phyloP scores from a whole-genome alignment of 176 grass and related monocot species.

The Phoenix roebelenii region DNA sequence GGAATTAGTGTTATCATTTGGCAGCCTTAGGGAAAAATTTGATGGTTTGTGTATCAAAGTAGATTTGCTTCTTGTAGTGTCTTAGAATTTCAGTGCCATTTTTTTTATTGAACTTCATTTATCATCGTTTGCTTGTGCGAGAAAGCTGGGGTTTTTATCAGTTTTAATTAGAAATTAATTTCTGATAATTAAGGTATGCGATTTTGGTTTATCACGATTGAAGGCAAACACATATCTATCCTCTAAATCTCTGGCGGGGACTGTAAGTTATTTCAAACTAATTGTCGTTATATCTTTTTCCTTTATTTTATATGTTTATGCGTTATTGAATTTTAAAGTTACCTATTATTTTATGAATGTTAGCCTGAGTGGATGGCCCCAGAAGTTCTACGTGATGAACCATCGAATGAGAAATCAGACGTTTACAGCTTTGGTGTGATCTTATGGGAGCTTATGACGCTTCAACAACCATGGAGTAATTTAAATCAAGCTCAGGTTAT shows the following conservation, averaged over 20 bases:
- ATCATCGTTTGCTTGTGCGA: too few species aligned
- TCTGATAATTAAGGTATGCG: slow-evolving; percentile 50
- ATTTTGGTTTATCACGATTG: slow-evolving; percentile 94
- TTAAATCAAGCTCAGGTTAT: slow-evolving; percentile 77
- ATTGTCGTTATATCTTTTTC: neutral
- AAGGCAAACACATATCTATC: slow-evolving; percentile 92
- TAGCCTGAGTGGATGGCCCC: slow-evolving; percentile 99
- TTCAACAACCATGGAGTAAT: slow-evolving; percentile 95
- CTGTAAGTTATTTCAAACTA: slow-evolving; percentile 44
- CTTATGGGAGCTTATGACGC: slow-evolving; percentile 94
- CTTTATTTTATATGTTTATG: neutral
- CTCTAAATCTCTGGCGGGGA: slow-evolving; percentile 93
- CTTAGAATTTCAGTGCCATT: too few species aligned
- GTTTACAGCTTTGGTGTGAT: slow-evolving; percentile 90
- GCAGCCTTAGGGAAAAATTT: too few species aligned
- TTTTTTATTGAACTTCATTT: neutral
- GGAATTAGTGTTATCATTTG: too few species aligned
- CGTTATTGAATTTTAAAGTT: too few species aligned
- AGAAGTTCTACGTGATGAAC: slow-evolving; percentile 93
- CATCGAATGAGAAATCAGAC: slow-evolving; percentile 98
- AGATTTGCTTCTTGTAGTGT: too few species aligned
- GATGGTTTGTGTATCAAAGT: too few species aligned
- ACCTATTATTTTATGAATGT: slow-evolving; percentile 16
- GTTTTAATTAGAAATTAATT: too few species aligned
- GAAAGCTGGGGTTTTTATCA: too few species aligned